phyloP scores from a whole-genome alignment of 148 eudicot genomes.

The Vaccinium macrocarpon region DNA sequence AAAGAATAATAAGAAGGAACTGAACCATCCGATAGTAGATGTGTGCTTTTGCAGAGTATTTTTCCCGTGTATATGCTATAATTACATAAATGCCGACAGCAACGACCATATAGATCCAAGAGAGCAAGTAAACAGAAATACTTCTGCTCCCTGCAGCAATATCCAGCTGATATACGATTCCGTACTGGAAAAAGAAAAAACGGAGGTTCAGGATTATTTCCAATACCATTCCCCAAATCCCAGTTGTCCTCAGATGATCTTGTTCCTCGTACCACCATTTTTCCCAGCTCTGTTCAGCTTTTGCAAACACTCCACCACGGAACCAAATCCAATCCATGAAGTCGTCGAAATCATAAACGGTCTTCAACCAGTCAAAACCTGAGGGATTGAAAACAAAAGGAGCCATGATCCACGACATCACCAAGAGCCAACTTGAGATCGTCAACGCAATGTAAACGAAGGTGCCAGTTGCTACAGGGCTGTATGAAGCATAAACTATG shows the following conservation, averaged over 20 bases:
- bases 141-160: constrained; percentile 51
- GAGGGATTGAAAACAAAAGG: constrained; percentile 83
- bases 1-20: constrained; percentile 21
- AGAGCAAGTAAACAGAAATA: constrained; percentile 69
- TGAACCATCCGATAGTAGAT: constrained; percentile 66
- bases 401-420: constrained; percentile 70
- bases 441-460: constrained; percentile 12
- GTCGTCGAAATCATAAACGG: constrained; percentile 79
- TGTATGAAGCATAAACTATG: constrained; percentile 56
- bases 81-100: constrained; percentile 12
- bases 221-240: constrained; percentile 52
- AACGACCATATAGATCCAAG: constrained; percentile 67
- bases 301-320: constrained; percentile 71
- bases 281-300: constrained; percentile 44
- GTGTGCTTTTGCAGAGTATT: constrained; percentile 23
- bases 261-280: constrained; percentile 39
- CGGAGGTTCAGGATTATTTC: constrained; percentile 31
- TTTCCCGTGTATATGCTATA: constrained; percentile 21
- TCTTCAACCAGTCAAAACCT: constrained; percentile 89
- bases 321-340: constrained; percentile 91
- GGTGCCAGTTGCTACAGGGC: constrained; percentile 5
- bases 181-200: constrained; percentile 36
- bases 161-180: constrained; percentile 32
- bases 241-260: constrained; percentile 51
- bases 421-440: constrained; percentile 77